Percentiles rank a stretch among this genome's conserved stretches.
Conservation (phyloP, 1,284 basidiomycete species). For the Irpex lacteus region DNA sequence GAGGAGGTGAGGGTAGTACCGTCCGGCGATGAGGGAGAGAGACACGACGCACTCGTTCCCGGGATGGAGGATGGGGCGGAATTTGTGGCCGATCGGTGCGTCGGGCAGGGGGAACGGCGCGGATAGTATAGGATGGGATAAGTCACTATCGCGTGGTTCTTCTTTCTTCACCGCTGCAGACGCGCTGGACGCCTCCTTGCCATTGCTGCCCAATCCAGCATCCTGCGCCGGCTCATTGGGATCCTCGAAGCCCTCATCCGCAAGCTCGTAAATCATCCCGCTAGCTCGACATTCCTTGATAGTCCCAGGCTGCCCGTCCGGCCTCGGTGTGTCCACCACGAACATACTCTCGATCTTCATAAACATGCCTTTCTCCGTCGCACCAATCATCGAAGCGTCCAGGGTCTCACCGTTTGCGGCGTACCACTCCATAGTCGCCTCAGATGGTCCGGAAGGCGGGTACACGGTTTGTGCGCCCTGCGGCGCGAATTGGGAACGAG, state of each 20-base stretch:
- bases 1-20: slow-evolving; percentile 71
- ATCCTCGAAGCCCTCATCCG: slow-evolving; percentile 66
- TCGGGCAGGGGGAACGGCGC: slow-evolving; percentile 48
- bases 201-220: not conserved
- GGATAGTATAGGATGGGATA: slow-evolving; percentile 38
- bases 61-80: slow-evolving; percentile 63
- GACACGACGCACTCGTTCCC: slow-evolving; percentile 64
- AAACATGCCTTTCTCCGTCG: slow-evolving; percentile 61
- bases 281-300: slow-evolving; percentile 60
- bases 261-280: slow-evolving; percentile 73
- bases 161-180: slow-evolving; percentile 25
- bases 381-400: slow-evolving; percentile 42
- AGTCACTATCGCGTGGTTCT: slow-evolving; percentile 29
- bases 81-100: slow-evolving; percentile 62
- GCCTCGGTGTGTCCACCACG: slow-evolving; percentile 46
- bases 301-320: slow-evolving; percentile 34
- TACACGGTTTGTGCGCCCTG: slow-evolving; percentile 54
- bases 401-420: slow-evolving; percentile 18
- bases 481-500: slow-evolving; percentile 62
- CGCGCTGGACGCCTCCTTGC: not conserved
- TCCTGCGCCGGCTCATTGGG: slow-evolving; percentile 24
- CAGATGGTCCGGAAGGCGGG: slow-evolving; percentile 57
- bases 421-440: slow-evolving; percentile 31
- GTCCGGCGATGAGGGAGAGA: slow-evolving; percentile 63
- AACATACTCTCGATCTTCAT: slow-evolving; percentile 63